A percentile compares a stretch with the other conserved stretches of the same genome.
Conservation (phyloP, 73 alveolate species). For the Paramecium sonneborni region DNA sequence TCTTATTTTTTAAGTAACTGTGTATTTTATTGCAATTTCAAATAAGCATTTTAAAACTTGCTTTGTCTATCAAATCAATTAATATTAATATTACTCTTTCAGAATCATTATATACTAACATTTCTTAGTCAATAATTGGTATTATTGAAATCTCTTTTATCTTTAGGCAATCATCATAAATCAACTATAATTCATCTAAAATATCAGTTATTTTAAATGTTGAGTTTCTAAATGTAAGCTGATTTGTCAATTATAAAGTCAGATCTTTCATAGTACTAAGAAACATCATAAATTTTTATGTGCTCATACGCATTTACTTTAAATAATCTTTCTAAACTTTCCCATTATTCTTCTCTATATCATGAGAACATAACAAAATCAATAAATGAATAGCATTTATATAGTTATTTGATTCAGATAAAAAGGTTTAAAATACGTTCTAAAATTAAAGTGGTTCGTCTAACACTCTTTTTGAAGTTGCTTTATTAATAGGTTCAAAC, state of each 20-base stretch:
- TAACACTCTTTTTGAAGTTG: background rate
- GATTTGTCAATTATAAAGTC: background rate
- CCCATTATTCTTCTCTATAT: background rate
- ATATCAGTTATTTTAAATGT: background rate
- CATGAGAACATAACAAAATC: background rate
- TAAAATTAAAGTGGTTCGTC: background rate
- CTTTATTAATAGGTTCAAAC: background rate
- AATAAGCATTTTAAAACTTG: background rate
- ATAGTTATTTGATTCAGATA: background rate
- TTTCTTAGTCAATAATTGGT: background rate
- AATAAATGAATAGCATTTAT: constrained; percentile 1
- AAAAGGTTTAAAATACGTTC: background rate
- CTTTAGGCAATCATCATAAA: background rate
- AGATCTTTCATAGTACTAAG: background rate
- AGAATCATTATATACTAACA: background rate
- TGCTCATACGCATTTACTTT: background rate
- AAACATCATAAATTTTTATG: background rate
- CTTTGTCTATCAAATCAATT: background rate
- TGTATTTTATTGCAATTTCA: background rate
- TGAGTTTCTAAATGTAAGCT: background rate
- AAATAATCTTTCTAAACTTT: background rate
- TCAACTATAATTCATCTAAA: background rate
- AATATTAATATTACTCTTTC: background rate
- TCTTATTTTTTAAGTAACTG: background rate
- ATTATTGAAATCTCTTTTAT: background rate